Conservation (phyloP, 257 asterid species). For the Cinchona pubescens region DNA sequence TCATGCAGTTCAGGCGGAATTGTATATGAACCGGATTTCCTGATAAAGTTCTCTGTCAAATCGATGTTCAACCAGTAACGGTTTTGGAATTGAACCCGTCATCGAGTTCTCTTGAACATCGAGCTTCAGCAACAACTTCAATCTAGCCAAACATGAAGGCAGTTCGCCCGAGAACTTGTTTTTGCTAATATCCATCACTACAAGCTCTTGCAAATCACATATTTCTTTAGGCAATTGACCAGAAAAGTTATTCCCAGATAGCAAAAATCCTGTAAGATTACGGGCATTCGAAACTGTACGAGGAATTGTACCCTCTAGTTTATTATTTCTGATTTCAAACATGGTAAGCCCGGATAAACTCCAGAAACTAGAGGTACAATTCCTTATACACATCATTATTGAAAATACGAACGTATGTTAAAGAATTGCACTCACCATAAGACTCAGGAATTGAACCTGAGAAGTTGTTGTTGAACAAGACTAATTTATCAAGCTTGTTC, state of each 20-base stretch:
- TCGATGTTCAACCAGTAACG: slow-evolving; percentile 44
- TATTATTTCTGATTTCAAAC: slow-evolving; percentile 53
- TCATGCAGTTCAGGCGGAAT: slow-evolving; percentile 63
- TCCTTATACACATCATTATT: slow-evolving; percentile 57
- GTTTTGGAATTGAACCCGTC: slow-evolving; percentile 56
- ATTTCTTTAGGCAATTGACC: slow-evolving; percentile 48
- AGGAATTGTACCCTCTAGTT: slow-evolving; percentile 60
- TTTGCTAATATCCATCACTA: slow-evolving; percentile 43
- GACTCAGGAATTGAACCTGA: slow-evolving; percentile 64
- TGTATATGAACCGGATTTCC: slow-evolving; percentile 52
- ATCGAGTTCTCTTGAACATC: slow-evolving; percentile 54
- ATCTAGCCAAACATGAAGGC: slow-evolving; percentile 51
- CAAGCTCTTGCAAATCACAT: slow-evolving; percentile 45
- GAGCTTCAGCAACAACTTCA: slow-evolving; percentile 53
- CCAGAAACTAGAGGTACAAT: slow-evolving; percentile 54
- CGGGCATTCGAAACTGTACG: slow-evolving; percentile 46
- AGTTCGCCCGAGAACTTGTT: slow-evolving; percentile 60
- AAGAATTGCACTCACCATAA: slow-evolving; percentile 58
- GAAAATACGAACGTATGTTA: slow-evolving; percentile 46
- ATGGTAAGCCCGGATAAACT: slow-evolving; percentile 40
- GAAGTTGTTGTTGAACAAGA: slow-evolving; percentile 50
- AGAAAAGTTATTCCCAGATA: slow-evolving; percentile 59
- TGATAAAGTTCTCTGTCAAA: slow-evolving; percentile 62
- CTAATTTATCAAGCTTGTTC: slow-evolving; percentile 37
- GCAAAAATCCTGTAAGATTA: slow-evolving; percentile 35